Base-by-base conservation (phyloP, 2,329 filamentous ascomycete species). In the Apiospora saccharicola region DNA sequence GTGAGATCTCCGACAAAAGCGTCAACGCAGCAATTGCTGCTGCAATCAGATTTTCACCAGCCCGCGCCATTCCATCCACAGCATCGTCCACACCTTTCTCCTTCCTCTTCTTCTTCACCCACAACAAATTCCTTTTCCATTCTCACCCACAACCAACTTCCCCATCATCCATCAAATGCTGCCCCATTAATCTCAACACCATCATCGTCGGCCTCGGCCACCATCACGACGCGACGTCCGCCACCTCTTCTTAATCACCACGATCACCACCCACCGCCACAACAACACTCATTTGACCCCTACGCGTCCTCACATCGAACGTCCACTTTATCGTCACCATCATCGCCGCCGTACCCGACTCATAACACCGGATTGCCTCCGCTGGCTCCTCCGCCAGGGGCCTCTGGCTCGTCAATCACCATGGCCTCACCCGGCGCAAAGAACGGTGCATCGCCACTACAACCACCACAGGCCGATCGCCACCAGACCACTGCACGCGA, bases 351-450 rank as follows among this genome's bases (percentile, higher is more conserved):
- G 14, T 75, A 75, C n/a, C 71, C 67, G 57, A 49, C 75, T 13
- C n/a, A 43, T 12, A 51, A 26, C 68, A 16, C 47, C 10, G 68
- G 68, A 41, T 73, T 79, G 71, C 78, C 79, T 67, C 74, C 77
- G 71, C 75, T 81, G 78, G 80, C 79, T 75, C 78, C 79, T 76
- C 78, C 78, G 75, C 78, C 77, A 69, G 80, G 79, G 72, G 78
- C 78, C 71, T 73, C 80, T 72, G 78, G 77, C 73, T 78, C 78
- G 46, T 51, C 47, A 53, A 57, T 51, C 67, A 80, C 79, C 51
- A 80, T 81, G 79, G 77, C 80, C 41, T 79, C 79, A 53, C 76
- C 78, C 22, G 76, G 78, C 37, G 76, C 77, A 71, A 74, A 78
- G 75, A 75, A 51, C 68, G 47, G 47, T 26, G 78, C 79, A 80